These are phyloP conservation scores for Didymella keratinophila DNA, from an alignment of 2,329 filamentous ascomycete genomes.

Conservation along the genomic window DNA sequence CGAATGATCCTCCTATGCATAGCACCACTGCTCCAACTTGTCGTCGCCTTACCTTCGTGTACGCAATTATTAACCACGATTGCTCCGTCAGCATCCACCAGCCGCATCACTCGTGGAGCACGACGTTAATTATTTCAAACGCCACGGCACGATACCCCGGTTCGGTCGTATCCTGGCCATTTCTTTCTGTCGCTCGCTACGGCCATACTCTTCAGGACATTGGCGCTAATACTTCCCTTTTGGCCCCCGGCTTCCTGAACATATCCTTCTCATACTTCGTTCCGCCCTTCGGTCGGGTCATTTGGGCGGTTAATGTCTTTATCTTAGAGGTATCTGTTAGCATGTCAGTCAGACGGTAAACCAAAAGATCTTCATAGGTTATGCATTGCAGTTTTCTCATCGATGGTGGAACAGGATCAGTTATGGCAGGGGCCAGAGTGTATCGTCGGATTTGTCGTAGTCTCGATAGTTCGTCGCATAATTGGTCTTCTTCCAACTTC, in stretches of 20 bases:
- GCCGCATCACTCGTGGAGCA: slow-evolving; percentile 28
- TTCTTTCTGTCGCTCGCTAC: slow-evolving; percentile 25
- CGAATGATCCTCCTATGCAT: slow-evolving; percentile 30
- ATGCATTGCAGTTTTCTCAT: slow-evolving; percentile 37
- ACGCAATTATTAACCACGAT: slow-evolving; percentile 42
- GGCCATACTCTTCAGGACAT: slow-evolving; percentile 23
- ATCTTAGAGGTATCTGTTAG: slow-evolving; percentile 41
- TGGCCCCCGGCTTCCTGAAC: slow-evolving; percentile 26
- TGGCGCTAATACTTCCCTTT: slow-evolving; percentile 33
- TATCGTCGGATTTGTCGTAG: slow-evolving; percentile 38
- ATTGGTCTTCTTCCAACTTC: slow-evolving; percentile 30
- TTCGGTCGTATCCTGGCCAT: slow-evolving; percentile 19
- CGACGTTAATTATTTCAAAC: slow-evolving; percentile 25
- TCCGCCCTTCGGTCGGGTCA: slow-evolving; percentile 21
- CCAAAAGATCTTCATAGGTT: slow-evolving; percentile 36
- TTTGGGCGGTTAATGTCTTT: slow-evolving; percentile 29
- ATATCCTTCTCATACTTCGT: slow-evolving; percentile 32
- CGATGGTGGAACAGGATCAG: slow-evolving; percentile 37
- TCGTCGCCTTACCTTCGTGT: slow-evolving; percentile 31
- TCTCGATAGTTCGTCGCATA: slow-evolving; percentile 38
- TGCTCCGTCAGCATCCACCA: slow-evolving; percentile 39
- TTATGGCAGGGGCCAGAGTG: slow-evolving; percentile 25
- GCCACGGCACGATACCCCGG: slow-evolving; percentile 14
- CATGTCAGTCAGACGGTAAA: slow-evolving; percentile 30
- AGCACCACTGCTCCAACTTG: slow-evolving; percentile 11